Percentiles rank a stretch among this genome's conserved stretches.
Evolutionary conservation across 108 stramenopile genomes (phyloP).

Genomic region (Nannochloropsis granulata): DNA sequence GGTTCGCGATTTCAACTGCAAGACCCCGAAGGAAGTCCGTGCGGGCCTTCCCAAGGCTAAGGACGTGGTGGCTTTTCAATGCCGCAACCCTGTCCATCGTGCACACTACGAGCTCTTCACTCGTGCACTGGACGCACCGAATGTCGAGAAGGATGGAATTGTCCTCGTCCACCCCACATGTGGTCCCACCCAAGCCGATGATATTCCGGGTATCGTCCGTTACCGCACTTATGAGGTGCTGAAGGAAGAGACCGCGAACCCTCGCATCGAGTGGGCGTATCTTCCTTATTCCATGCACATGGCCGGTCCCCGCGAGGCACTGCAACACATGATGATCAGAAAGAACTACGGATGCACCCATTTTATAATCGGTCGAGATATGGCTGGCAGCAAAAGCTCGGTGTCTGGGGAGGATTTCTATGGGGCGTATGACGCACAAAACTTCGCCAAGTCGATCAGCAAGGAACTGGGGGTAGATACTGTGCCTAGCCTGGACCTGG

Average conservation of each 20-base stretch:
- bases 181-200: slow-evolving; percentile 79
- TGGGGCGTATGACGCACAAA: slow-evolving; percentile 91
- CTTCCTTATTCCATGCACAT: slow-evolving; percentile 99
- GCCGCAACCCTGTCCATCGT: slow-evolving; percentile 99
- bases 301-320: slow-evolving; percentile 99
- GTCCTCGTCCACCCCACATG: slow-evolving; percentile 97
- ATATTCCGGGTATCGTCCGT: slow-evolving; percentile 30
- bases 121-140: slow-evolving; percentile 83
- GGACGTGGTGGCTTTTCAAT: slow-evolving; percentile 98
- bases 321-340: slow-evolving; percentile 99
- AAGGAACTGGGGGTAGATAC: slow-evolving; percentile 77
- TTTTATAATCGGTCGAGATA: slow-evolving; percentile 98
- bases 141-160: slow-evolving; percentile 66
- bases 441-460: slow-evolving; percentile 65
- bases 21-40: slow-evolving; percentile 86
- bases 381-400: slow-evolving; percentile 93
- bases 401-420: slow-evolving; percentile 96
- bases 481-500: slow-evolving; percentile 85
- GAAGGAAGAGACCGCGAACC: slow-evolving; percentile 61
- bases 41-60: slow-evolving; percentile 74
- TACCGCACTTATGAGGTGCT: slow-evolving; percentile 96
- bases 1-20: slow-evolving; percentile 89
- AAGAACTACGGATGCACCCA: slow-evolving; percentile 99
- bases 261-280: slow-evolving; percentile 89
- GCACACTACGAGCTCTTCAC: slow-evolving; percentile 99